A percentile compares a stretch with the other conserved stretches of the same genome.
Conservation (phyloP, 140 eudicot species). For the Senecio squalidus region DNA sequence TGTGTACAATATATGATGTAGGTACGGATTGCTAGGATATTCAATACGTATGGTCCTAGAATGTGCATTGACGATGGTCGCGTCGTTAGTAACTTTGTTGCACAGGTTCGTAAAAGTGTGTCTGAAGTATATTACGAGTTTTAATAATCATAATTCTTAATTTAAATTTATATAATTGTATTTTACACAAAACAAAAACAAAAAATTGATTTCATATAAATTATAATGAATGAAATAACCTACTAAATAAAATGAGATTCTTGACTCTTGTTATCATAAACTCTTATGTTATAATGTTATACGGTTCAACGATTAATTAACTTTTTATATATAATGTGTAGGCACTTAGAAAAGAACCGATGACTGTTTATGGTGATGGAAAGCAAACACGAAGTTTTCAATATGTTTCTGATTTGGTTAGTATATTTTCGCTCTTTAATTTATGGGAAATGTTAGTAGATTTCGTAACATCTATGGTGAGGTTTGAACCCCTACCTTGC, state of each 20-base stretch:
- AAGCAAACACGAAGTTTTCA: conserved; percentile 25
- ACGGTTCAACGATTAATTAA: neutral
- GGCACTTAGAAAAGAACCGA: conserved; percentile 19
- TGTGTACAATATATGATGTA: conserved; percentile 9
- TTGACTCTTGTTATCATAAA: too few relatives aligned
- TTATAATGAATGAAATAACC: too few relatives aligned
- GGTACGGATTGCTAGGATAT: conserved; percentile 74
- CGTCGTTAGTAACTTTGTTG: conserved; percentile 54
- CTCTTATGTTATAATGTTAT: neutral
- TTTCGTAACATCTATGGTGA: neutral
- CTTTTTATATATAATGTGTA: neutral
- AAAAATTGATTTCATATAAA: too few relatives aligned
- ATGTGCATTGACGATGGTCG: conserved; percentile 82
- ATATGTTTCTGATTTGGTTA: conserved; percentile 23
- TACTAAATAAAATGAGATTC: too few relatives aligned
- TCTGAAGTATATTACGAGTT: neutral
- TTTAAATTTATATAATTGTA: neutral
- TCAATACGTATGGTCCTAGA: conserved; percentile 77
- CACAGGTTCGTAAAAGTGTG: conserved; percentile 20
- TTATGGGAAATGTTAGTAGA: neutral
- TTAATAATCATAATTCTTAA: neutral
- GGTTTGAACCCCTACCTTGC: neutral
- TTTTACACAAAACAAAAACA: too few relatives aligned
- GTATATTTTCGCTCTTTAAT: neutral
- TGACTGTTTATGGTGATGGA: conserved; percentile 26